Evolutionary conservation across 139 green algal species (phyloP), one percentile per base, ranked within the genome.

Genomic region (Raphidocelis subcapitata): DNA sequence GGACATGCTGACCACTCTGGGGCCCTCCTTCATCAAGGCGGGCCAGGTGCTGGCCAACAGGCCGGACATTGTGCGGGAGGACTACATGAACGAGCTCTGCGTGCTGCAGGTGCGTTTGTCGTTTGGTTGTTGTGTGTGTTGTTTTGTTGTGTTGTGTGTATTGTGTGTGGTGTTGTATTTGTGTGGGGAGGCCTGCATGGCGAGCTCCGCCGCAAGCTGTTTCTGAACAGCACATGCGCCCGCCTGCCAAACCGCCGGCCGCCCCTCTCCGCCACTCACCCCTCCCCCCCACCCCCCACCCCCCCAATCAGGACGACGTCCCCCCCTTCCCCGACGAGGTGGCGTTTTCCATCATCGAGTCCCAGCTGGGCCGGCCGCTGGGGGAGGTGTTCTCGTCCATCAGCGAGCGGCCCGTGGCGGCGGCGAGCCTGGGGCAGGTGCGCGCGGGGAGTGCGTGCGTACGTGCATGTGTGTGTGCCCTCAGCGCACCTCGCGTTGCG

Each of bases 41-140:
- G 96, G 96, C 1, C 94, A 98, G 81, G 96, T 99, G 66, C 87
- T 99, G 75, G 96, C 96, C 46, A 98, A 97, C 85, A 81, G 96
- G 32, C 96, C 96, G 4, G 96, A 99, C 85, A 98, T 99, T 56
- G 72, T 99, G 51, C 79, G 96, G 16, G 90, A 94, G 75, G 96
- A 99, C 84, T 99, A 97, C 85, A 99, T 99, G 96, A 93, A 97
- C 69, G 95, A 99, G 89, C 86, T 99, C 44, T 97, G 91, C 78
- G 79, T 92, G 10, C 89, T 99, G 74, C 86, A 91, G 85, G 80
- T 86, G 37, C 3, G 62, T n/a, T n/a, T n/a, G n/a, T n/a, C n/a
- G n/a, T n/a, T n/a, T n/a, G n/a, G n/a, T n/a, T n/a, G n/a, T n/a
- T n/a, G n/a, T n/a, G n/a, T n/a, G n/a, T n/a, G n/a, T n/a, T n/a